These are phyloP conservation scores for Dothideomycetes sp. DNA, from an alignment of 2,329 filamentous ascomycete species.

Conservation along the genomic window DNA sequence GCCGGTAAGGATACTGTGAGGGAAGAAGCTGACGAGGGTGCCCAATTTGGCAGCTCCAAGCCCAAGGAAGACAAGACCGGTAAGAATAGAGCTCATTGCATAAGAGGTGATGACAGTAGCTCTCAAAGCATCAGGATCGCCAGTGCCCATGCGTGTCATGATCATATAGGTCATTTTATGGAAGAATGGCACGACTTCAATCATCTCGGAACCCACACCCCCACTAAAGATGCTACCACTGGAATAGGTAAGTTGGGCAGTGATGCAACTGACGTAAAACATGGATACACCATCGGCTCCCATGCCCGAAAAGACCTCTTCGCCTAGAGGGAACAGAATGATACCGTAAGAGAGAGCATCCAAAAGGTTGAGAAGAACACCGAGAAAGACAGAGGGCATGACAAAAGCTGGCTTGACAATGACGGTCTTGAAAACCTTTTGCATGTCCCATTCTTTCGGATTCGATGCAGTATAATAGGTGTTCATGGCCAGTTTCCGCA, in stretches of 20 bases:
- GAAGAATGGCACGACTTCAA: constrained; percentile 97
- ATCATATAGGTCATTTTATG: constrained; percentile 96
- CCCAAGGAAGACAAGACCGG: constrained; percentile 80
- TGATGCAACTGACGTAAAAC: constrained; percentile 96
- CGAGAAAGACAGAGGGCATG: constrained; percentile 79
- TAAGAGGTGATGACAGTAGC: constrained; percentile 92
- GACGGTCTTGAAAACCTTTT: constrained; percentile 53
- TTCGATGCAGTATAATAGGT: constrained; percentile 36
- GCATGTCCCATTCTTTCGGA: constrained; percentile 64
- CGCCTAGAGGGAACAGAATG: constrained; percentile 85
- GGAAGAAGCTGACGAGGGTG: constrained; percentile 93
- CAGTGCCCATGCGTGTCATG: constrained; percentile 64
- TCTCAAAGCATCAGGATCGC: constrained; percentile 75
- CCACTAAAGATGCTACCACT: constrained; percentile 82
- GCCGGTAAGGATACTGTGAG: constrained; percentile 88
- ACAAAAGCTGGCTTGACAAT: constrained; percentile 61
- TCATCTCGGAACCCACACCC: constrained; percentile 91
- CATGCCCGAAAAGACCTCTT: constrained; percentile 72
- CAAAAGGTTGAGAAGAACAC: constrained; percentile 80
- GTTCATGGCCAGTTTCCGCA: constrained; percentile 14
- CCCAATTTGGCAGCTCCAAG: constrained; percentile 84
- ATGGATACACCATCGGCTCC: constrained; percentile 94
- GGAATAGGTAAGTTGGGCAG: constrained; percentile 86
- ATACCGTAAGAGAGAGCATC: constrained; percentile 84
- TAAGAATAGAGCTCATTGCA: constrained; percentile 81